Base-by-base conservation (phyloP, 257 asterid genomes). In the Thymus quinquecostatus region DNA sequence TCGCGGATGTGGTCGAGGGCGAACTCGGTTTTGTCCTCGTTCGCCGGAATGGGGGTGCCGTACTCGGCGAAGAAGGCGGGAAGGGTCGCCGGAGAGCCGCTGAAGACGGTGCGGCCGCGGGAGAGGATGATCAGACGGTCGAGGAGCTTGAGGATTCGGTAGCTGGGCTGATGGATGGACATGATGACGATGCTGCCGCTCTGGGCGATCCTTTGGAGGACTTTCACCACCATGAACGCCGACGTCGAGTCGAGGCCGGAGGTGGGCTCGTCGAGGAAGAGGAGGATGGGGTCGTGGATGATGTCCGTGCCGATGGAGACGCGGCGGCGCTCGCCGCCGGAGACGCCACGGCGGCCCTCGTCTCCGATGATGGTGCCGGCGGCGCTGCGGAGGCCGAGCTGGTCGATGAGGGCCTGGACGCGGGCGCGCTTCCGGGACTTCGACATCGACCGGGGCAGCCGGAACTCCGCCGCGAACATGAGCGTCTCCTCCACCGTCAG, bases 241-340 rank as follows among this genome's bases (percentile, higher is more conserved):
- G 87, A 82, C 8, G 92, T 82, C 9, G 92, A 87, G 67, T 87
- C 88, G 14, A 87, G 81, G 0, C 88, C 92, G 0, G 90, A 84
- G 0, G 92, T 87, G 12, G 92, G 92, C 73, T 87, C 92, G 55
- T 87, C 90, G 10, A 87, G 90, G 55, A 87, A 87, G 5, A 87
- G 76, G 5, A 87, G 3, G n/a, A 87, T 83, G 0, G 92, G 92
- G 72, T 87, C 88, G 74, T 87, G 90, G 36, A 87, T 76, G n/a
- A 83, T 85, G 76, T 82, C 90, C 0, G 84, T 83, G 14, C 88
- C 93, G 5, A 87, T 83, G 0, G 93, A 87, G 0, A 85, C 92
- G 4, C 87, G 81, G 47, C 87, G 77, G 60, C 88, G 32, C 65
- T 83, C 93, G 0, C 90, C 86, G 0, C 87, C 83, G 1, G 86